Evolutionary conservation across 2,329 filamentous ascomycete species (phyloP).

Genomic region (Neoarthrinium moseri): DNA sequence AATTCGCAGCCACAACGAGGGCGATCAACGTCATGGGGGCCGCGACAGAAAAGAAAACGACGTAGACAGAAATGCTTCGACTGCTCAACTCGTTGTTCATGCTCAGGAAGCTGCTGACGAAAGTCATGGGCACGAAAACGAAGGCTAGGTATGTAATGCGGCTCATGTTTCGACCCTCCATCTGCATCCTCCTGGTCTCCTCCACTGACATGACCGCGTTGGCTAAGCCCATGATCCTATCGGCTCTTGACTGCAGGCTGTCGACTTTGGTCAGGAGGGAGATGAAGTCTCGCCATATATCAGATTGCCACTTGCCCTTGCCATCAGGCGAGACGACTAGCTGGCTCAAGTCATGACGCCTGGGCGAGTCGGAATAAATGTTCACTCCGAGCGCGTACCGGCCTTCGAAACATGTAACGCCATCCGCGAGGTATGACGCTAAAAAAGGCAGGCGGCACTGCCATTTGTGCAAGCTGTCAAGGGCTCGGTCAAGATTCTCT

Average conservation of each 20-base stretch:
- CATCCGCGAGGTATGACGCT: background rate
- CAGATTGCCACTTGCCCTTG: constrained; percentile 1
- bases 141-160: constrained; percentile 10
- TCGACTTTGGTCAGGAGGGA: background rate
- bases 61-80: background rate
- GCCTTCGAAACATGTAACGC: background rate
- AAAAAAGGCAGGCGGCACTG: constrained; percentile 2
- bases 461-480: constrained; percentile 4
- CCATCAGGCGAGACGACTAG: background rate
- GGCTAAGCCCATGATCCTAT: constrained; percentile 10
- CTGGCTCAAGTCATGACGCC: background rate
- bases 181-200: constrained; percentile 4
- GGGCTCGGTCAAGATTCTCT: constrained; percentile 1
- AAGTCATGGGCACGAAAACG: constrained; percentile 9
- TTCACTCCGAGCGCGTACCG: background rate
- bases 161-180: constrained; percentile 9
- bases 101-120: constrained; percentile 7
- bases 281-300: background rate
- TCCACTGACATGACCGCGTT: constrained; percentile 6
- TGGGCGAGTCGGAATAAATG: background rate
- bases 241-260: background rate
- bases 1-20: background rate
- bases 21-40: background rate
- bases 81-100: constrained; percentile 3
- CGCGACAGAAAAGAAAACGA: background rate